phyloP scores from a whole-genome alignment of 1,139 yeast genomes.

The Blastobotrys persicus region DNA sequence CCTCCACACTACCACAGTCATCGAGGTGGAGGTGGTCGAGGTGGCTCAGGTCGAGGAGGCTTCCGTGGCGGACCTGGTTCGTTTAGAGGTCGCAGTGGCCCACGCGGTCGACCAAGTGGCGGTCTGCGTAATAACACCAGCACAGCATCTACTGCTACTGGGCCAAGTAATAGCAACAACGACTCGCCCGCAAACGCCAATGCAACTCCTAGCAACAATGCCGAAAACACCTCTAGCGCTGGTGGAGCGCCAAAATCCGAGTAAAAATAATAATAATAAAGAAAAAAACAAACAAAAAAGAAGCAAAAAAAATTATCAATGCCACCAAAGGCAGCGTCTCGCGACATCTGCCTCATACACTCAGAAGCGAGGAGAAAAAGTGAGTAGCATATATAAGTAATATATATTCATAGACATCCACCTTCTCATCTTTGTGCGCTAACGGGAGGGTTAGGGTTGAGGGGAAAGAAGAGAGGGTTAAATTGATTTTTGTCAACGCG shows the following conservation, averaged over 20 bases:
- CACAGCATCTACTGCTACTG: constrained; percentile 1
- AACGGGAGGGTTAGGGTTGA: not conserved
- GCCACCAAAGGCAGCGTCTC: not conserved
- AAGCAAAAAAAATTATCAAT: not conserved
- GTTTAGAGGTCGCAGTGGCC: constrained; percentile 4
- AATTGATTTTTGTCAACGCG: not conserved
- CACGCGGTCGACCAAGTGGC: not conserved
- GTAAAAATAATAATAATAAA: not conserved
- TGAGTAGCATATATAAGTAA: too few species aligned
- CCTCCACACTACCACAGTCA: constrained; percentile 14
- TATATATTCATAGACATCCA: too few species aligned
- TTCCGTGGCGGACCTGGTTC: constrained; percentile 9
- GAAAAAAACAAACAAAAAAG: not conserved
- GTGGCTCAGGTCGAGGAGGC: constrained; percentile 18
- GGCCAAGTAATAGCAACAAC: not conserved
- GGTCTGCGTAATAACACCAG: not conserved
- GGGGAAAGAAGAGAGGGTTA: too few species aligned
- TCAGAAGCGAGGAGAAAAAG: too few species aligned
- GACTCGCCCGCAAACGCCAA: not conserved
- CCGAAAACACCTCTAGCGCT: not conserved
- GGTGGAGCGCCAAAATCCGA: constrained; percentile 3
- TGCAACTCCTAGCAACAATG: not conserved
- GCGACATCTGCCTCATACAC: too few species aligned
- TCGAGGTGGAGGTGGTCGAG: constrained; percentile 19
- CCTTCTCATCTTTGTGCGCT: too few species aligned